Percentiles rank a stretch among this genome's conserved stretches.
Conservation (phyloP, 83 land plant species). For the Thuja plicata region DNA sequence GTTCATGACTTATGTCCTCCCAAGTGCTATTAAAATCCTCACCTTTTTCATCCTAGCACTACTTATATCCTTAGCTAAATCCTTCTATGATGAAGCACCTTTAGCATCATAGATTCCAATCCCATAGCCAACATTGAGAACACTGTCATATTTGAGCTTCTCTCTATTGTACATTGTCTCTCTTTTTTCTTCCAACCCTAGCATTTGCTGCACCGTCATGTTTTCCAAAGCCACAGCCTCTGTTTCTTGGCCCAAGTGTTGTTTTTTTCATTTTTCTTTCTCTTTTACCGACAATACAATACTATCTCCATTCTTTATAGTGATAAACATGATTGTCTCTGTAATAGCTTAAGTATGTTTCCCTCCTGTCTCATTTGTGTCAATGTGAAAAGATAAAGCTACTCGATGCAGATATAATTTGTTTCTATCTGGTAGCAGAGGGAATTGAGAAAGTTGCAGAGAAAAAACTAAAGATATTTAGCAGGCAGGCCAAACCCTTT, state of each 20-base stretch:
- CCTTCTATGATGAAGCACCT: not conserved
- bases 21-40: not conserved
- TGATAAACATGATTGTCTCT: not conserved
- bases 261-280: not conserved
- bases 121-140: not conserved
- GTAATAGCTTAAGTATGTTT: not conserved
- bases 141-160: not conserved
- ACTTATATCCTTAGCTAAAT: not conserved
- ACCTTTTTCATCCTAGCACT: not conserved
- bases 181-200: not conserved
- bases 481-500: not conserved
- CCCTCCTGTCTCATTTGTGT: not conserved
- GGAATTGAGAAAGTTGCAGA: not conserved
- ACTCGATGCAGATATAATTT: not conserved
- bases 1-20: not conserved
- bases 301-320: not conserved
- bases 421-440: conserved; percentile 1
- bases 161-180: not conserved
- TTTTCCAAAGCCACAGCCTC: not conserved
- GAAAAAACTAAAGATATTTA: not conserved
- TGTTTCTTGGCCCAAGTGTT: not conserved
- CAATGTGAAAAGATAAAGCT: not conserved
- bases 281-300: not conserved
- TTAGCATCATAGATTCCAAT: conserved; percentile 1
- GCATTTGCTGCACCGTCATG: not conserved